Base-by-base conservation (phyloP, 805 yeast species). In the Maudiozyma bulderi region DNA sequence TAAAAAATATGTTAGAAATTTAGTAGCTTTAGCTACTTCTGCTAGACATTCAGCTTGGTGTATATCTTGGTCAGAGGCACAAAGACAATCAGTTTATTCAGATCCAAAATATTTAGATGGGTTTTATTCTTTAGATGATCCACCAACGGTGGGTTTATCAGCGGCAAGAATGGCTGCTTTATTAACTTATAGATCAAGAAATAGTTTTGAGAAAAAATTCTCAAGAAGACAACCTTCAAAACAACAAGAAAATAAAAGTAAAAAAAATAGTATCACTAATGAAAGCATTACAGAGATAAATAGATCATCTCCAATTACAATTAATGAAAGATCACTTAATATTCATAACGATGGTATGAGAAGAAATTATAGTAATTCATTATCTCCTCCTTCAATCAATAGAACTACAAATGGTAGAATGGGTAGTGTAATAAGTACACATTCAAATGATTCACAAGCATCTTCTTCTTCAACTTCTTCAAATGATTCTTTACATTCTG, bases 31-130 rank as follows among this genome's bases (percentile, higher is more conserved):
- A 47, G 99, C 99, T 1, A 91, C 98, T 0, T 81, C 95, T 29
- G 96, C 98, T 0, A 75, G 95, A 60, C 95, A 90, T 42, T 84
- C 95, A 2, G 99, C 99, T 0, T 93, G 99, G 99, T 93, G 98
- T 56, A 93, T 93, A 40, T 86, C 96, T 4, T 93, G 99, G 99
- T 91, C 95, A 48, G 99, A 93, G 63, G 95, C 99, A 1, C 99
- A 93, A 68, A 77, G 99, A 58, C 99, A 93, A 65, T 82, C 95
- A 54, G 88, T 93, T 31, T 93, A 90, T 67, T 84, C 95, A 10
- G 99, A 93, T 64, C 98, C 98, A 8, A 84, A 85, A 61, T 93
- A 89, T 65, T 74, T 78, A 49, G 96, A 90, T 60, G 99, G 99
- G 1, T 89, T 86, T 67, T 91, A 87, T 62, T 69, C 80, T 10